Conservation (phyloP, 2,329 filamentous ascomycete genomes). For the Lecanosticta acicola region DNA sequence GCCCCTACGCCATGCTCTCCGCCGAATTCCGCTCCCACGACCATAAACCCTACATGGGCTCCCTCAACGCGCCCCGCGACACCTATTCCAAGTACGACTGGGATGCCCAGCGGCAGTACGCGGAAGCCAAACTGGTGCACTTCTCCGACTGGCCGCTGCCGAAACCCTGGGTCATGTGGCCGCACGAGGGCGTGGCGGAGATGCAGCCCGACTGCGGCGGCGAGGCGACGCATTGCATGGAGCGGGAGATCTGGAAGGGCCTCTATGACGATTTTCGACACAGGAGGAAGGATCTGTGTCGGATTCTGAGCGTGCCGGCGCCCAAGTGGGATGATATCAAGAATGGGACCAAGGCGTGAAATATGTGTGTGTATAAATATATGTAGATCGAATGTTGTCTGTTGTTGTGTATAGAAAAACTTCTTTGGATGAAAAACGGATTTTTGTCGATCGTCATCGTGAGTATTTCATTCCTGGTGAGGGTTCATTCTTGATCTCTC, state of each 20-base stretch:
- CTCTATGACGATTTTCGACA: conserved; percentile 42
- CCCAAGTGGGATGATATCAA: conserved; percentile 27
- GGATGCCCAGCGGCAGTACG: conserved; percentile 52
- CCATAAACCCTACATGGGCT: conserved; percentile 50
- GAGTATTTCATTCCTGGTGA: not conserved
- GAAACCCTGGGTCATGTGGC: conserved; percentile 56
- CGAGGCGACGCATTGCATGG: conserved; percentile 23
- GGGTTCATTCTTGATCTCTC: not conserved
- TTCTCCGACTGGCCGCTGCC: conserved; percentile 68
- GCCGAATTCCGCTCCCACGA: conserved; percentile 57
- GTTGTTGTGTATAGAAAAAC: too few species aligned
- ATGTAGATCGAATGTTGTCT: too few species aligned
- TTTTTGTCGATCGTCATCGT: not conserved
- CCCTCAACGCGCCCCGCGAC: conserved; percentile 38
- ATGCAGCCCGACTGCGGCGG: conserved; percentile 42
- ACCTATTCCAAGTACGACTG: conserved; percentile 45
- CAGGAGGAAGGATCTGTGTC: conserved; percentile 38
- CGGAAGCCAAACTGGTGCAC: conserved; percentile 61
- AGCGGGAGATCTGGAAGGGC: conserved; percentile 41
- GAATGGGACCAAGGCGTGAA: conserved; percentile 13
- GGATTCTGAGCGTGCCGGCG: conserved; percentile 26
- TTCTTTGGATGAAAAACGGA: not conserved
- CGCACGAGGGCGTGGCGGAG: conserved; percentile 36
- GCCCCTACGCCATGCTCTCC: conserved; percentile 56
- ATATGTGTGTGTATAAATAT: not conserved